These are phyloP conservation scores for Pestalotiopsis fici DNA, from an alignment of 2,329 filamentous ascomycete species.

Conservation along the genomic window DNA sequence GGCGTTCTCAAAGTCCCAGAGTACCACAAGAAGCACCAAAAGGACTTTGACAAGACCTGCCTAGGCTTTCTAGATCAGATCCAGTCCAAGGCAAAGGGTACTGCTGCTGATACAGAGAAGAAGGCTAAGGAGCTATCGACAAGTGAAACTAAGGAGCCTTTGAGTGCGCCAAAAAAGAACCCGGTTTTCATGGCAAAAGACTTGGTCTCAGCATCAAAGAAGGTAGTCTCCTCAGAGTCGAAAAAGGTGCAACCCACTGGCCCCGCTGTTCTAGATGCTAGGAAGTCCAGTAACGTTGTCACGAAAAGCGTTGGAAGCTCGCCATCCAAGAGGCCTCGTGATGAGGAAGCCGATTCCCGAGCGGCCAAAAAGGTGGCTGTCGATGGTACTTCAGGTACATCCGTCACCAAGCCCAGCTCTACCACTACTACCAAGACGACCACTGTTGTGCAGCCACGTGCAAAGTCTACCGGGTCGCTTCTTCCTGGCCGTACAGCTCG, in stretches of 20 bases:
- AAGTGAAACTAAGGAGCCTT: neutral
- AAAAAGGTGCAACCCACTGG: conserved; percentile 5
- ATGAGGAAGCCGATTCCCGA: conserved; percentile 13
- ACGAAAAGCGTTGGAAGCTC: conserved; percentile 3
- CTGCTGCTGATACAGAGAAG: conserved; percentile 15
- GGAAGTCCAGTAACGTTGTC: neutral
- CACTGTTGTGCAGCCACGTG: conserved; percentile 17
- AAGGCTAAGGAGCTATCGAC: neutral
- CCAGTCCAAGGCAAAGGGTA: conserved; percentile 23
- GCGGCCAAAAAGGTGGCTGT: conserved; percentile 19
- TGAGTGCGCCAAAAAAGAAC: neutral
- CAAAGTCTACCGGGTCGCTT: conserved; percentile 29
- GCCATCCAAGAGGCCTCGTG: conserved; percentile 12
- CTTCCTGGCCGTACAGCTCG: conserved; percentile 50
- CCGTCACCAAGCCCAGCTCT: conserved; percentile 24
- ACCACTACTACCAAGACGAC: conserved; percentile 15
- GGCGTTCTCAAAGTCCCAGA: conserved; percentile 68
- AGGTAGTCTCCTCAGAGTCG: neutral
- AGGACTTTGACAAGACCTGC: conserved; percentile 59
- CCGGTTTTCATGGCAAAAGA: conserved; percentile 9
- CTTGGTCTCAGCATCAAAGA: conserved; percentile 13
- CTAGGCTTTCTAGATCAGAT: conserved; percentile 44
- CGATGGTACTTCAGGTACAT: conserved; percentile 28
- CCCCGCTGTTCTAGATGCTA: neutral
- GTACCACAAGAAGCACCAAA: conserved; percentile 66